Evolutionary conservation across 2,329 filamentous ascomycete species (phyloP).

Genomic region (Ceratocystiopsis minuta): DNA sequence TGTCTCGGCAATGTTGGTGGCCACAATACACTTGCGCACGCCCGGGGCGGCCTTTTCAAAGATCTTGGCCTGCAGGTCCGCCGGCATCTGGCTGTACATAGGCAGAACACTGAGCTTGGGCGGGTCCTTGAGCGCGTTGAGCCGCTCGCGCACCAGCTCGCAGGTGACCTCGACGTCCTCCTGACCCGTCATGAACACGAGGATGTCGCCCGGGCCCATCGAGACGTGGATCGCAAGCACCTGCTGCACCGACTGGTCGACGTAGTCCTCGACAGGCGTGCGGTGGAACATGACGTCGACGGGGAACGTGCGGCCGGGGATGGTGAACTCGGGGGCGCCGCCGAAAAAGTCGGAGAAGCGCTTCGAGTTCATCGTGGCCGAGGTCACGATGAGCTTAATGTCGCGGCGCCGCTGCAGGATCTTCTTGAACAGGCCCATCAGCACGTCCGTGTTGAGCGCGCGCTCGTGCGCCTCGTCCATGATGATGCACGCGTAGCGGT

Average conservation of each 20-base stretch:
- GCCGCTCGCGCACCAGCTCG: conserved; percentile 72
- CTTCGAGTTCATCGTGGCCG: conserved; percentile 96
- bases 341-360: conserved; percentile 93
- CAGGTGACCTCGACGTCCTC: conserved; percentile 97
- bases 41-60: conserved; percentile 83
- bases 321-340: conserved; percentile 88
- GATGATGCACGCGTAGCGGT: conserved; percentile 94
- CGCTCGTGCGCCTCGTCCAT: conserved; percentile 99
- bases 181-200: conserved; percentile 98
- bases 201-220: conserved; percentile 78
- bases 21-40: conserved; percentile 91
- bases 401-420: conserved; percentile 78
- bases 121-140: conserved; percentile 81
- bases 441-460: conserved; percentile 86
- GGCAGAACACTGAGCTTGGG: conserved; percentile 88
- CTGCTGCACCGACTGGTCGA: conserved; percentile 91
- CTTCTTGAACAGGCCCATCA: conserved; percentile 97
- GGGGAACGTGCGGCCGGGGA: conserved; percentile 88
- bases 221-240: conserved; percentile 91
- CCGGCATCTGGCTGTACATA: conserved; percentile 99
- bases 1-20: conserved; percentile 96
- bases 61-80: conserved; percentile 92
- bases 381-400: conserved; percentile 91
- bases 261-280: conserved; percentile 92
- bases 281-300: conserved; percentile 93